Evolutionary conservation across 2,329 filamentous ascomycete genomes (phyloP).

Genomic region (Pseudogymnoascus sp.): DNA sequence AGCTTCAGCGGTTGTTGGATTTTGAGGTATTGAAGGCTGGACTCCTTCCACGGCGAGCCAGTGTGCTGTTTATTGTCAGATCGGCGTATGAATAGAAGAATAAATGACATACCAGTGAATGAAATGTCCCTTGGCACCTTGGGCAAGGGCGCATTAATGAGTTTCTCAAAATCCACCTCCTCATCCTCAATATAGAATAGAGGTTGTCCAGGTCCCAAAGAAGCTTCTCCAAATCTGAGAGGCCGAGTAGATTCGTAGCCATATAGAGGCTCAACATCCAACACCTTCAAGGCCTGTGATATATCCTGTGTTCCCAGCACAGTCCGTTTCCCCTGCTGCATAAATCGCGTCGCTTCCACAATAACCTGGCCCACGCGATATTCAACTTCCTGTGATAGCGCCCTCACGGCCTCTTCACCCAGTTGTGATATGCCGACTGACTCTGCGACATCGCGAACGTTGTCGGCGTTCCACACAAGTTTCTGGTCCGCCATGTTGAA

Average conservation of each 20-base stretch:
- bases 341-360: conserved; percentile 88
- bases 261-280: conserved; percentile 92
- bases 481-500: conserved; percentile 23
- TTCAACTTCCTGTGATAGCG: conserved; percentile 87
- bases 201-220: conserved; percentile 84
- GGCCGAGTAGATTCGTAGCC: conserved; percentile 91
- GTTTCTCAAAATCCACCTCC: conserved; percentile 96
- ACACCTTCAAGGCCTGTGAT: conserved; percentile 70
- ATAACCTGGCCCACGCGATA: conserved; percentile 90
- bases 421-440: conserved; percentile 80
- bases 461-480: conserved; percentile 89
- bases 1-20: conserved; percentile 79
- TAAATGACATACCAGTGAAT: conserved; percentile 62
- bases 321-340: conserved; percentile 83
- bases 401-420: conserved; percentile 76
- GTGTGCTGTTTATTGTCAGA: conserved; percentile 52
- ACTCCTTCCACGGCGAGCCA: conserved; percentile 98
- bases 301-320: conserved; percentile 84
- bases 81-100: neutral
- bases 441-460: conserved; percentile 90
- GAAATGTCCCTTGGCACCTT: conserved; percentile 90
- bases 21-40: conserved; percentile 92
- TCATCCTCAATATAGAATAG: conserved; percentile 97
- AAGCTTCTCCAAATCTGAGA: conserved; percentile 86
- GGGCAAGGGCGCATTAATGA: conserved; percentile 91